Percentiles rank a stretch among this genome's conserved stretches.
Evolutionary conservation across 2,329 filamentous ascomycete genomes (phyloP).

Genomic region (Penicillium sp.): DNA sequence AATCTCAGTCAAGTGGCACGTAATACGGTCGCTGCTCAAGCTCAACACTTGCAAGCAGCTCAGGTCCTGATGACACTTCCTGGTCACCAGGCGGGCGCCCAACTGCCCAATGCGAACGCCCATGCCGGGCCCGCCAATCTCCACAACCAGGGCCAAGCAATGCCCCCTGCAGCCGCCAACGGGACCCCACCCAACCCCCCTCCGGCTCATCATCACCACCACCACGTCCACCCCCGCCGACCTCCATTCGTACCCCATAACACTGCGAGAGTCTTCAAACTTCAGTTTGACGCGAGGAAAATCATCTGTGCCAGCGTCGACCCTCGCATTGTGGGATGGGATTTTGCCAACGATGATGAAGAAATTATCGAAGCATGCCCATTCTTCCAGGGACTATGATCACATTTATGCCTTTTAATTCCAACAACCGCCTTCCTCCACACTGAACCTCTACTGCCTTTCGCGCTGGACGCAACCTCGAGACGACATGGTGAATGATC

Average conservation of each 20-base stretch:
- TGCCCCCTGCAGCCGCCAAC: slow-evolving; percentile 2
- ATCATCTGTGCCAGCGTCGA: slow-evolving; percentile 96
- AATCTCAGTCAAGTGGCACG: slow-evolving; percentile 20
- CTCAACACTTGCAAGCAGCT: slow-evolving; percentile 21
- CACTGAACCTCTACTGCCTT: not conserved
- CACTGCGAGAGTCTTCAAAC: slow-evolving; percentile 79
- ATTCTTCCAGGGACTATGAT: slow-evolving; percentile 65
- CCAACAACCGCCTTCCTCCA: not conserved
- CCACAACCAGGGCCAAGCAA: not conserved
- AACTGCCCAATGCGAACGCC: not conserved
- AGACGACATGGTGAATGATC: not conserved
- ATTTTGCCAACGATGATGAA: slow-evolving; percentile 85
- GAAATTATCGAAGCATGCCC: slow-evolving; percentile 75
- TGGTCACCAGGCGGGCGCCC: slow-evolving; percentile 4
- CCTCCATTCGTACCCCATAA: slow-evolving; percentile 34
- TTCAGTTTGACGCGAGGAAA: slow-evolving; percentile 90
- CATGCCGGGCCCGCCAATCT: slow-evolving; percentile 3
- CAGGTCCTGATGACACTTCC: slow-evolving; percentile 15
- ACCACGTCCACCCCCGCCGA: slow-evolving; percentile 19
- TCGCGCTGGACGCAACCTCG: not conserved
- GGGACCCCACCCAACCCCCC: slow-evolving; percentile 1
- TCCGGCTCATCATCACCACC: slow-evolving; percentile 18
- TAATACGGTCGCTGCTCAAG: slow-evolving; percentile 23
- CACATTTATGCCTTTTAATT: not conserved
- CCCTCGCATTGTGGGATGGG: slow-evolving; percentile 91